These are phyloP conservation scores for Linderniella brevidens DNA, from an alignment of 257 asterid species.

Conservation along the genomic window DNA sequence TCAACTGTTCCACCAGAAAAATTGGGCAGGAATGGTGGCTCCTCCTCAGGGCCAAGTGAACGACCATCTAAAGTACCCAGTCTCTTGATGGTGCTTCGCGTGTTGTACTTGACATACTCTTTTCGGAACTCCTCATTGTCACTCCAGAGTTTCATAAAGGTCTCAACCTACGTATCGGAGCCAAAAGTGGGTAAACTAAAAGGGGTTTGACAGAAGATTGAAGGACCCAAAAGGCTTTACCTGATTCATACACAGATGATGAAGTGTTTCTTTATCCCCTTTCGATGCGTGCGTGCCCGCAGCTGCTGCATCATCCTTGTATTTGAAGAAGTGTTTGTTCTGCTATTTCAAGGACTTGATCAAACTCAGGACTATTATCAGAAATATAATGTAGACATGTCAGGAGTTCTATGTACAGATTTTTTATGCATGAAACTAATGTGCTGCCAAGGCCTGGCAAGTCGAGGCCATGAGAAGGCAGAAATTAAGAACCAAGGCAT, in stretches of 20 bases:
- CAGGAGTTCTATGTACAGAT: not conserved
- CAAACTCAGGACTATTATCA: not conserved
- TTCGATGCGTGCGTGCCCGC: constrained; percentile 37
- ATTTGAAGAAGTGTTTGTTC: constrained; percentile 48
- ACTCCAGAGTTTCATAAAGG: constrained; percentile 66
- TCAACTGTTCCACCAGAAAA: constrained; percentile 23
- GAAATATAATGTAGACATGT: not conserved
- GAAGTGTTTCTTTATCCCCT: constrained; percentile 40
- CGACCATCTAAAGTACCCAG: constrained; percentile 88
- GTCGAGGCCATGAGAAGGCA: too few relatives aligned
- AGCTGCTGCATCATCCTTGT: constrained; percentile 43
- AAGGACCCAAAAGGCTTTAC: constrained; percentile 13
- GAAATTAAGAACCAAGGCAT: too few relatives aligned
- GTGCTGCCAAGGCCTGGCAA: too few relatives aligned
- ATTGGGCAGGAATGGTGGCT: constrained; percentile 40
- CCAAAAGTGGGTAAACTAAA: not conserved
- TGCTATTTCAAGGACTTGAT: constrained; percentile 24
- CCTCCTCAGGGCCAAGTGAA: constrained; percentile 72
- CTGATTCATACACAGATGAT: constrained; percentile 43
- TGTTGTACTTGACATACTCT: constrained; percentile 47
- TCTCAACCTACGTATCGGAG: constrained; percentile 38
- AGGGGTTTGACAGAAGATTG: not conserved
- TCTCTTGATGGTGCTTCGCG: constrained; percentile 58
- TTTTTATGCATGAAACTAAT: too few relatives aligned
- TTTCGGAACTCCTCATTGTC: constrained; percentile 41